A percentile compares a stretch with the other conserved stretches of the same genome.
phyloP scores from a whole-genome alignment of 1,284 basidiomycete species.

The Ganoderma sinense region DNA sequence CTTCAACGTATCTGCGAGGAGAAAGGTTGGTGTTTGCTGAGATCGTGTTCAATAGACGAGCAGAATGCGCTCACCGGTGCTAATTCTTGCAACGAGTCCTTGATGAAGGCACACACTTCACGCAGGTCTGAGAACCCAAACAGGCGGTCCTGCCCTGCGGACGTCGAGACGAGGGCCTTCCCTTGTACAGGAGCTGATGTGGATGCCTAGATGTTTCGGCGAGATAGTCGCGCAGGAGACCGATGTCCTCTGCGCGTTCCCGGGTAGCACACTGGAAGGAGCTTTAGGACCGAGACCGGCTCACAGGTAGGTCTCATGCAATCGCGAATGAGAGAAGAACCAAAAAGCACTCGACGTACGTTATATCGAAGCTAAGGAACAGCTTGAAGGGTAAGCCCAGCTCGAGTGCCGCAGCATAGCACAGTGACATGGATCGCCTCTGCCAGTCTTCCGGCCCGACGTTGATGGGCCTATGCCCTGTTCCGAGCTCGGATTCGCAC shows the following conservation, averaged over 20 bases:
- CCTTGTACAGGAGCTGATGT: constrained; percentile 38
- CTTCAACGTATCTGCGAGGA: constrained; percentile 42
- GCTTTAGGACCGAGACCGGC: background rate
- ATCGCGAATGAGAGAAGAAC: background rate
- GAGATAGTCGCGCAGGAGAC: constrained; percentile 45
- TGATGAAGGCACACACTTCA: constrained; percentile 39
- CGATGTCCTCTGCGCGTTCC: constrained; percentile 42
- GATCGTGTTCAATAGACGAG: background rate
- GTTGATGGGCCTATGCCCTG: too few relatives aligned
- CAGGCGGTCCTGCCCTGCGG: constrained; percentile 37
- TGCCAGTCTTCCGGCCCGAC: constrained; percentile 69
- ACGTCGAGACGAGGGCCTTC: constrained; percentile 40
- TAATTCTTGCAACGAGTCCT: constrained; percentile 35
- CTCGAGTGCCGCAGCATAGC: constrained; percentile 55
- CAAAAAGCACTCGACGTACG: constrained; percentile 31
- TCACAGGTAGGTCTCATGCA: background rate
- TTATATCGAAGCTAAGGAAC: constrained; percentile 62
- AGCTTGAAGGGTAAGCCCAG: constrained; percentile 50
- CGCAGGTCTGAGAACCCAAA: constrained; percentile 32
- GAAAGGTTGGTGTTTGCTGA: background rate
- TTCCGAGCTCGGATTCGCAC: too few relatives aligned
- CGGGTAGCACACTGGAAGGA: constrained; percentile 40
- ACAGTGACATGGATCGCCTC: constrained; percentile 55
- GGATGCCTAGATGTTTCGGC: constrained; percentile 42
- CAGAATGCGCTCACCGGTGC: constrained; percentile 28